Base-by-base conservation (phyloP, 768 basidiomycete genomes). In the Chalciporus pseudorubinellus region DNA sequence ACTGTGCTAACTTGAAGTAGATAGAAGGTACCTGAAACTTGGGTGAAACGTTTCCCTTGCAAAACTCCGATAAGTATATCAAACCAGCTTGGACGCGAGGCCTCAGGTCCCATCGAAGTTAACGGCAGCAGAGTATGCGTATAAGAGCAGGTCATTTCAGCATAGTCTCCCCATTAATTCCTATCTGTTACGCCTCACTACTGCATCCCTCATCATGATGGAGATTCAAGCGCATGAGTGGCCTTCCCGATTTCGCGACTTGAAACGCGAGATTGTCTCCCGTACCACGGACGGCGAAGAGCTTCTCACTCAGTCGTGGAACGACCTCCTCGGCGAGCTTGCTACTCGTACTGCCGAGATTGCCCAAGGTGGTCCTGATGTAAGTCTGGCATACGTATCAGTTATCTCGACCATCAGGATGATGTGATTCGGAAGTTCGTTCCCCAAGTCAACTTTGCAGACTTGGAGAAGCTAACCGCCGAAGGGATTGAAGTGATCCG, bases 401-500 rank as follows among this genome's bases (percentile, higher is more conserved):
- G 22, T 8, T 13, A 31, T 13, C n/a, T 48, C 34, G 21, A 13
- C 21, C 28, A 19, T 7, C 11, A 44, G 40, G 44, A 16, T 45
- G 33, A 24, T 11, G 20, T 28, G 20, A 6, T 22, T 48, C 14
- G 16, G 49, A 41, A 86, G 84, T 78, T 74, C 56, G 74, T 88
- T 34, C 85, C 86, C 4, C 79, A 82, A 64, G 77, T 88, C 44
- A 70, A 78, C 16, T 85, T 85, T 60, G 59, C 72, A 3, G 77
- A 84, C 41, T 68, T 89, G 14, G 62, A 72, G 7, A 75, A 62
- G 18, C 65, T 88, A 36, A 69, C 71, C 43, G 48, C 61, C 0
- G 78, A 80, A 19, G 68, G 77, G 31, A 53, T 85, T 7, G 73
- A 74, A 2, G 71, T 62, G 45, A 80, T 88, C 55, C 80, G 72